A percentile compares a stretch with the other conserved stretches of the same genome.
phyloP scores from a whole-genome alignment of 1,284 basidiomycete genomes.

The Apiotrichum sp. region DNA sequence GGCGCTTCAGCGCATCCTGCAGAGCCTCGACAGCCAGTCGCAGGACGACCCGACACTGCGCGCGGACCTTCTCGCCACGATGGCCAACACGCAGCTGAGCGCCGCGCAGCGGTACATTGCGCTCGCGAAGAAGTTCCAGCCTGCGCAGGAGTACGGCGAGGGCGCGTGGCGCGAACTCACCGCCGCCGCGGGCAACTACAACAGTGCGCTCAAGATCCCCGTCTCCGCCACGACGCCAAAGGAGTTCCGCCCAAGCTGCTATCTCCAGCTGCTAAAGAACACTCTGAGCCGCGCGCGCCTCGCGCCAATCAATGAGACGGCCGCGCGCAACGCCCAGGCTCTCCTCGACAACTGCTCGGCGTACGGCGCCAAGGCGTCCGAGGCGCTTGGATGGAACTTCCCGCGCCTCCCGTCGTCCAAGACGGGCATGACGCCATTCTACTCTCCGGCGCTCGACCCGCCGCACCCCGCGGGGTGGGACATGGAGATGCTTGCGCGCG shows the following conservation, averaged over 20 bases:
- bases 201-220: constrained; percentile 31
- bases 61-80: constrained; percentile 33
- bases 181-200: constrained; percentile 27
- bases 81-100: constrained; percentile 33
- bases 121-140: constrained; percentile 21
- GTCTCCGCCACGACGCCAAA: constrained; percentile 22
- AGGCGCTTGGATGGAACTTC: constrained; percentile 30
- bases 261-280: constrained; percentile 26
- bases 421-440: constrained; percentile 8
- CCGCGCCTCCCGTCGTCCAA: constrained; percentile 14
- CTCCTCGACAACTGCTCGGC: constrained; percentile 38
- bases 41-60: constrained; percentile 25
- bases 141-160: constrained; percentile 18
- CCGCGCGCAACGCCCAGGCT: constrained; percentile 31
- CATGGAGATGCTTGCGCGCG: constrained; percentile 31
- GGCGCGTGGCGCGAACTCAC: constrained; percentile 33
- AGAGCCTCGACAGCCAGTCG: constrained; percentile 25
- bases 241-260: constrained; percentile 33
- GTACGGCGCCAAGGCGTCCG: constrained; percentile 32
- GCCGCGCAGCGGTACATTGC: constrained; percentile 27
- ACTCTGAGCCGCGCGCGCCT: constrained; percentile 33
- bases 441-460: constrained; percentile 9
- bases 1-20: constrained; percentile 27
- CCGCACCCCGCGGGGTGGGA: constrained; percentile 40
- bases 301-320: constrained; percentile 29